phyloP scores from a whole-genome alignment of 2,329 filamentous ascomycete species.

The Stemphylium lycopersici region DNA sequence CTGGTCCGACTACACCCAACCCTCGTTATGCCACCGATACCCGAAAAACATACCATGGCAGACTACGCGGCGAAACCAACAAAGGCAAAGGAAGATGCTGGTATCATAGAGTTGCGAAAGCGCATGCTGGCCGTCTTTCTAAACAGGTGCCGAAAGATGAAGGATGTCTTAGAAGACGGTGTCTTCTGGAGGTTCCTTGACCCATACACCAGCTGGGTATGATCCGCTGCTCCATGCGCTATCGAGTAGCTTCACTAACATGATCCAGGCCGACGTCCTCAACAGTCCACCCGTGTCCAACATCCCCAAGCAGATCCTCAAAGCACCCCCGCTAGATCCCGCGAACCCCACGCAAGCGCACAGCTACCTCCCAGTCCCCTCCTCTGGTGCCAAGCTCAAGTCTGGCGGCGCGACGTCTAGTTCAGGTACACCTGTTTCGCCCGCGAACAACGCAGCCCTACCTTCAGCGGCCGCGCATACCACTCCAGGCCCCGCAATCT shows the following conservation, averaged over 20 bases:
- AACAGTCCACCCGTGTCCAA: slow-evolving; percentile 88
- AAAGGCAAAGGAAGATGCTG: slow-evolving; percentile 94
- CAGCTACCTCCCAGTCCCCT: slow-evolving; percentile 83
- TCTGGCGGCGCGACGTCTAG: slow-evolving; percentile 53
- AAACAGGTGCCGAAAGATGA: slow-evolving; percentile 92
- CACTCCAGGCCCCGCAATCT: slow-evolving; percentile 66
- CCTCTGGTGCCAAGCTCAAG: slow-evolving; percentile 84
- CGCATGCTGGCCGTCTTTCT: slow-evolving; percentile 96
- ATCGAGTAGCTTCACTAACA: slow-evolving; percentile 2
- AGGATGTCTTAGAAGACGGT: slow-evolving; percentile 86
- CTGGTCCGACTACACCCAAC: slow-evolving; percentile 93
- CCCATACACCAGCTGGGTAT: slow-evolving; percentile 97
- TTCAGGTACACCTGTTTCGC: slow-evolving; percentile 62
- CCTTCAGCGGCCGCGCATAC: slow-evolving; percentile 63
- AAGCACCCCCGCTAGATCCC: slow-evolving; percentile 91
- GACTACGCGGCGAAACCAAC: slow-evolving; percentile 98
- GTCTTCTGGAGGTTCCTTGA: slow-evolving; percentile 98
- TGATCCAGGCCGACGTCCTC: slow-evolving; percentile 82
- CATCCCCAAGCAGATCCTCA: slow-evolving; percentile 91
- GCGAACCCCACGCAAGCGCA: slow-evolving; percentile 92
- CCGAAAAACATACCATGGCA: slow-evolving; percentile 98
- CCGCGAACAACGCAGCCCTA: slow-evolving; percentile 56
- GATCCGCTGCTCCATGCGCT: slow-evolving; percentile 23
- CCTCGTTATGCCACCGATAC: slow-evolving; percentile 93
- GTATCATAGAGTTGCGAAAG: slow-evolving; percentile 95